Evolutionary conservation across 495 filamentous ascomycete species (phyloP), one percentile per base, ranked within the genome.

Genomic region (Chlorociboria aeruginascens): DNA sequence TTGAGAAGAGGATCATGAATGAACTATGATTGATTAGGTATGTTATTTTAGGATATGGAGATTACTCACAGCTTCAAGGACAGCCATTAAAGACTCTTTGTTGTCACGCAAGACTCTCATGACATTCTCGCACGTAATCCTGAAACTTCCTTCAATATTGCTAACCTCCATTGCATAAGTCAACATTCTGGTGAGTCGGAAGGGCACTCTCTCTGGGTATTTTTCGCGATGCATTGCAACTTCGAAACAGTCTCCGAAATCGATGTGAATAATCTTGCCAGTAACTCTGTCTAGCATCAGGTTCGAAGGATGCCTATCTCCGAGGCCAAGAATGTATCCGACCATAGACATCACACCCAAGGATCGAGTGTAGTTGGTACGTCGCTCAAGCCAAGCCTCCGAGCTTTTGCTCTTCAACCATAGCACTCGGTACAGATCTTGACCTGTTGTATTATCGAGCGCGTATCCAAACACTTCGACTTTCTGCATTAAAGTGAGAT

Each of bases 301-400:
- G 59, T 99, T 99, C 45, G 87, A 95, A 29, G 92, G 92, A 67
- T 99, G 92, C 31, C 92, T 80, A 63, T 99, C 92, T 30, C 92
- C 92, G 37, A 99, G 74, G 52, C 92, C 92, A 36, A 99, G 83
- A 58, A 99, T 95, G 60, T 99, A 97, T 46, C 92, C 92, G 8
- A 96, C 92, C 90, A 99, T 99, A n/a, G 89, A 95, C 92, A 97
- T 99, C 49, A 96, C 93, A 53, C 86, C 92, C 11, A 97, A 76
- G 11, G 92, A 97, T 46, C 92, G 83, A 34, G 93, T 97, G 68
- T 97, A 99, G 58, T 95, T 99, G 3, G 92, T 97, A 14, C 92
- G 84, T 40, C 92, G 77, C 60, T 96, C 90, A 40, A 99, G 78
- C 92, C 92, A 99, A 7, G 89, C 82, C 62, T 99, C 92, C 0